A percentile compares a stretch with the other conserved stretches of the same genome.
Conservation (phyloP, 73 alveolate genomes). For the Tetrahymena elliotti region DNA sequence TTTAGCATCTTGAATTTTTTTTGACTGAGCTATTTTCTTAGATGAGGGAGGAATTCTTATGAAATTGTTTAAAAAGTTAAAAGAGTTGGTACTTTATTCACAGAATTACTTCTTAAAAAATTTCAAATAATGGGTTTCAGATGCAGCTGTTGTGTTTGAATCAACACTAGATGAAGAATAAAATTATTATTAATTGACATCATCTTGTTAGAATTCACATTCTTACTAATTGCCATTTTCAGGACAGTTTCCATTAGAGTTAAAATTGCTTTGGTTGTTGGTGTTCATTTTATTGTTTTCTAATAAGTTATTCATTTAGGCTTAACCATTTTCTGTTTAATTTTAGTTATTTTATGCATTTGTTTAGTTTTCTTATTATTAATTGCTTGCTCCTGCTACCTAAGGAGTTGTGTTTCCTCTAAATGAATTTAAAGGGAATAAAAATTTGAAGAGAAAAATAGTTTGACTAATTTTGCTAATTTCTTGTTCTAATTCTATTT, state of each 20-base stretch:
- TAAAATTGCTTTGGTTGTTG: not conserved
- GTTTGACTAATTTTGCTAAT: conserved; percentile 75
- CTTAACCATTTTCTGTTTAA: not conserved
- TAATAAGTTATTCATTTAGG: not conserved
- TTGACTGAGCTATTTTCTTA: not conserved
- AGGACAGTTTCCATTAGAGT: not conserved
- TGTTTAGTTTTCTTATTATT: not conserved
- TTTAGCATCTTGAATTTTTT: not conserved
- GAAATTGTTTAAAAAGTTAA: not conserved
- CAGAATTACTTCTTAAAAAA: not conserved
- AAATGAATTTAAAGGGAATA: conserved; percentile 52
- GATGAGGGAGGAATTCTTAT: not conserved
- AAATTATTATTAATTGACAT: not conserved
- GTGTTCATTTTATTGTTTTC: not conserved
- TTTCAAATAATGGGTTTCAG: not conserved
- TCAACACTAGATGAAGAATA: not conserved
- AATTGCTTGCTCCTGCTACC: not conserved
- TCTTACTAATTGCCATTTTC: not conserved
- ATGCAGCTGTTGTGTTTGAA: not conserved
- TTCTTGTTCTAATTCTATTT: conserved; percentile 64
- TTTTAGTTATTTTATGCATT: not conserved
- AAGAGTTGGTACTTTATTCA: not conserved
- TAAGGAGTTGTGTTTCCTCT: not conserved
- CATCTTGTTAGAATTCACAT: not conserved
- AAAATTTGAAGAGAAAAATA: conserved; percentile 79